phyloP scores from a whole-genome alignment of 108 stramenopile genomes.

The Skeletonema grethae region DNA sequence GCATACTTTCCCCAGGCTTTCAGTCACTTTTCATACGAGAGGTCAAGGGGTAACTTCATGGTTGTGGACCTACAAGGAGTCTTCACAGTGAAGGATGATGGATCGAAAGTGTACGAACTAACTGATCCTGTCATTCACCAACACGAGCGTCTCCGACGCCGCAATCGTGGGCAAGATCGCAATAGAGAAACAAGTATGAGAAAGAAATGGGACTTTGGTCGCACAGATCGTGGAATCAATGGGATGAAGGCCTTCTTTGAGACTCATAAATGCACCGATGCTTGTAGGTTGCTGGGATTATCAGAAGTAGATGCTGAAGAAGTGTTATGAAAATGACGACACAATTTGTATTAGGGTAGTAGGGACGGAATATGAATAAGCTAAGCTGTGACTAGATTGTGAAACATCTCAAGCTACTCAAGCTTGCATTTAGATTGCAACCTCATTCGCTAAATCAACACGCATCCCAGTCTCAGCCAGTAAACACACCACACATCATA shows the following conservation, averaged over 20 bases:
- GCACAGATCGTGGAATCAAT: constrained; percentile 48
- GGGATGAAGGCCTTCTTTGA: constrained; percentile 56
- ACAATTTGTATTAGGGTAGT: no score
- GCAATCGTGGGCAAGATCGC: neutral
- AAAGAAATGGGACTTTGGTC: constrained; percentile 40
- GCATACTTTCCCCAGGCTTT: constrained; percentile 51
- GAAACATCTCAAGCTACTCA: no score
- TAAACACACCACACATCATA: no score
- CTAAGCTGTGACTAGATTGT: no score
- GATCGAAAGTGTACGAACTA: constrained; percentile 31
- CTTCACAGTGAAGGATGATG: constrained; percentile 24
- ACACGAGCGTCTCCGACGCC: neutral
- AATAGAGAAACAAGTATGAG: neutral
- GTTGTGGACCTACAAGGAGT: constrained; percentile 61
- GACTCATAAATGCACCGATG: constrained; percentile 43
- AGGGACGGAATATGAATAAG: no score
- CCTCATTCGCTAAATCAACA: no score
- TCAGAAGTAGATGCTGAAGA: constrained; percentile 1
- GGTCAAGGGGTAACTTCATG: constrained; percentile 39
- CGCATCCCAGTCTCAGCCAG: no score
- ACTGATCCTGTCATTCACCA: constrained; percentile 58
- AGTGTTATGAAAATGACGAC: neutral
- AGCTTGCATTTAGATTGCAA: no score
- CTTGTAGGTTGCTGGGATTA: constrained; percentile 49
- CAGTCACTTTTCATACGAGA: constrained; percentile 54